A percentile compares a stretch with the other conserved stretches of the same genome.
Evolutionary conservation across 805 yeast species (phyloP).

Genomic region (Metschnikowia continentalis): DNA sequence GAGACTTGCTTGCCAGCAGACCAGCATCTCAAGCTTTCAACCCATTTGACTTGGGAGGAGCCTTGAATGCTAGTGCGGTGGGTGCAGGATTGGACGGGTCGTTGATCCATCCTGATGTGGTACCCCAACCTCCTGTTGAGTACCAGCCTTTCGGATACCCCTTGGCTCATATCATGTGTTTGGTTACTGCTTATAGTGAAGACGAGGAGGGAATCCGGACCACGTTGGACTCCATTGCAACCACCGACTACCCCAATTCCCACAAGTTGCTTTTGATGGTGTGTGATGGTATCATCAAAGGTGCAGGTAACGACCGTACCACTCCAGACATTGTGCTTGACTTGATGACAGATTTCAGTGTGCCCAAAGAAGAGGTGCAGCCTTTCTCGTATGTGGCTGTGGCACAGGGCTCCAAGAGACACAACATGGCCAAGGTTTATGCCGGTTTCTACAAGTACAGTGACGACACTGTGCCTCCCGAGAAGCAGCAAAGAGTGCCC

Average conservation of each 20-base stretch:
- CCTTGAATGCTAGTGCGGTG: slow-evolving; percentile 18
- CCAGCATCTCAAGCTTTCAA: slow-evolving; percentile 23
- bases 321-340: slow-evolving; percentile 88
- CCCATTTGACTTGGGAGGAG: slow-evolving; percentile 27
- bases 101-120: slow-evolving; percentile 67
- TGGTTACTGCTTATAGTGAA: slow-evolving; percentile 93
- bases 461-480: slow-evolving; percentile 66
- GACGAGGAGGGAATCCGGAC: slow-evolving; percentile 81
- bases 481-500: slow-evolving; percentile 84
- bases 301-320: slow-evolving; percentile 81
- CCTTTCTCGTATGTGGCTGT: slow-evolving; percentile 92
- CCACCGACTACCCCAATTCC: slow-evolving; percentile 92
- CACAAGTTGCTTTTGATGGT: slow-evolving; percentile 81
- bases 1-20: slow-evolving; percentile 28
- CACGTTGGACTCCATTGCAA: slow-evolving; percentile 88
- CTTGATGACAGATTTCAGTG: slow-evolving; percentile 73
- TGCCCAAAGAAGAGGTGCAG: slow-evolving; percentile 69
- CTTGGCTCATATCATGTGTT: slow-evolving; percentile 41
- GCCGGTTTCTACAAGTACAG: slow-evolving; percentile 91
- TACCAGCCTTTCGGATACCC: slow-evolving; percentile 78
- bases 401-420: slow-evolving; percentile 90
- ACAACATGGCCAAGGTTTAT: slow-evolving; percentile 95
- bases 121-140: slow-evolving; percentile 87
- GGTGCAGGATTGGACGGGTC: slow-evolving; percentile 52
- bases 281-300: slow-evolving; percentile 93